A percentile compares a stretch with the other conserved stretches of the same genome.
These are phyloP conservation scores for Fonsecaea multimorphosa DNA, from an alignment of 2,329 filamentous ascomycete species.

Conservation along the genomic window DNA sequence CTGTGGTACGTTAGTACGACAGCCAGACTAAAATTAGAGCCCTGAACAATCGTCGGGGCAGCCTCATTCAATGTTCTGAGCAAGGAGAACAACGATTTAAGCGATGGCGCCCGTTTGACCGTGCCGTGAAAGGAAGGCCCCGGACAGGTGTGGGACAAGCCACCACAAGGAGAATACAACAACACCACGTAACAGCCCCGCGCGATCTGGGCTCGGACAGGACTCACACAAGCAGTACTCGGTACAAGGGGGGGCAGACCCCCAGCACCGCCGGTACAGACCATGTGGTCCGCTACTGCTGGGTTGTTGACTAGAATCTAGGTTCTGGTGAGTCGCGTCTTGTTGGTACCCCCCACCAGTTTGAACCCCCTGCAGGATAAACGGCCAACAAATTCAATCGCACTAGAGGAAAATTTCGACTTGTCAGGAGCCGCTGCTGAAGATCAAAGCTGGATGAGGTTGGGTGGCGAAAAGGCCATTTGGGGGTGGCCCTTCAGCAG, in stretches of 20 bases:
- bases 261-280: not conserved
- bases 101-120: not conserved
- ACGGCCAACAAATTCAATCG: slow-evolving; percentile 5
- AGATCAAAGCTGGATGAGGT: slow-evolving; percentile 10
- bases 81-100: not conserved
- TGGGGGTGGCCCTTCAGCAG: slow-evolving; percentile 11
- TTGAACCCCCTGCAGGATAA: not conserved
- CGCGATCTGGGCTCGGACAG: not conserved
- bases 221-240: not conserved
- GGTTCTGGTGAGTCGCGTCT: not conserved
- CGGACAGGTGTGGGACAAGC: not conserved
- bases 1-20: not conserved
- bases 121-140: not conserved
- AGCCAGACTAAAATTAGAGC: not conserved
- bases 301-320: not conserved
- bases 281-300: slow-evolving; percentile 9
- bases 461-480: slow-evolving; percentile 13
- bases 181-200: slow-evolving; percentile 1
- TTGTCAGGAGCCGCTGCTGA: not conserved
- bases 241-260: not conserved
- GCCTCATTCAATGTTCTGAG: not conserved
- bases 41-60: not conserved
- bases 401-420: slow-evolving; percentile 6
- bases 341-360: slow-evolving; percentile 4
- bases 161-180: not conserved